Conservation (phyloP, 768 basidiomycete genomes). For the Mycena haematopus region DNA sequence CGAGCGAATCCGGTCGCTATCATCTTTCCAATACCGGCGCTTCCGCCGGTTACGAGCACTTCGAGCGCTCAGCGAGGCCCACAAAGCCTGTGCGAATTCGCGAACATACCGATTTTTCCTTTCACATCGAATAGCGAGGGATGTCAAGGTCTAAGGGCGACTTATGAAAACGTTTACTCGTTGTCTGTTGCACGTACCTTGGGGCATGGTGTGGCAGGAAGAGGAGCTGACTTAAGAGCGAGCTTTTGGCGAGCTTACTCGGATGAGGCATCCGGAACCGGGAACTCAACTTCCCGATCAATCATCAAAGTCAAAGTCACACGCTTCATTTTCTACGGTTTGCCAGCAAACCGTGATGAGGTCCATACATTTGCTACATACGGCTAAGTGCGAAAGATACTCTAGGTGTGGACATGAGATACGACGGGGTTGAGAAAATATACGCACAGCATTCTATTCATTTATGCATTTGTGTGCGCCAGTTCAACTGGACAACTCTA, state of each 20-base stretch:
- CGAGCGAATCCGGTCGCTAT: constrained; percentile 83
- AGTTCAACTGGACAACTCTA: too few relatives aligned
- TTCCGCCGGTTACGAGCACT: constrained; percentile 86
- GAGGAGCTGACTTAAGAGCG: neutral
- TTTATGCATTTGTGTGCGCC: too few relatives aligned
- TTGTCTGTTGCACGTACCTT: neutral
- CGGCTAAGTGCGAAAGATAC: too few relatives aligned
- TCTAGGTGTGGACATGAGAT: too few relatives aligned
- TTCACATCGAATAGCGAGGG: constrained; percentile 66
- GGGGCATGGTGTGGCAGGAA: constrained; percentile 15
- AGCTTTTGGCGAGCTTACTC: neutral
- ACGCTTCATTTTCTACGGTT: neutral
- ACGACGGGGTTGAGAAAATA: too few relatives aligned
- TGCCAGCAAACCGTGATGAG: too few relatives aligned
- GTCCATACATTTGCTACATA: too few relatives aligned
- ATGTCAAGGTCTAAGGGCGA: constrained; percentile 39
- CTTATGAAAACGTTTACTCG: neutral
- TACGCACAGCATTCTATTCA: too few relatives aligned
- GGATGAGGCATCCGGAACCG: neutral
- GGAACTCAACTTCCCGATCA: neutral
- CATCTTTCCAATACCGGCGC: constrained; percentile 84
- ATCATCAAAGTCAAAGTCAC: neutral
- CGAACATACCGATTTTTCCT: constrained; percentile 66
- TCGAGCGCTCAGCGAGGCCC: neutral
- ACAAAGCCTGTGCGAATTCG: neutral